Evolutionary conservation across 306 rosid species (phyloP).

Genomic region (Argentina anserina): DNA sequence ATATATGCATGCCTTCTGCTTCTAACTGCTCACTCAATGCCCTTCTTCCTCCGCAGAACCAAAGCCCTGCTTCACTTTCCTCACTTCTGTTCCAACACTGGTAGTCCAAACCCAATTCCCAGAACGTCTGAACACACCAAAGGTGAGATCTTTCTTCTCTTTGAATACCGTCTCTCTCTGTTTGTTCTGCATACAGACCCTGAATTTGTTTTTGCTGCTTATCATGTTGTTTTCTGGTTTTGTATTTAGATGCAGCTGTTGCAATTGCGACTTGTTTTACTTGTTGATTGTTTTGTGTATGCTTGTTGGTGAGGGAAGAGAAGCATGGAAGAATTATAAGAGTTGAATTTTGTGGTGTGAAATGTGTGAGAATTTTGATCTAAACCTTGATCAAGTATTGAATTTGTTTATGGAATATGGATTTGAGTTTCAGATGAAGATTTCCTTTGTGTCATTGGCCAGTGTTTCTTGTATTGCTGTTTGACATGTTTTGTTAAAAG

Average conservation of each 20-base stretch:
- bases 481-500: background rate
- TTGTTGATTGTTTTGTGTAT: background rate
- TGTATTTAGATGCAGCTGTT: background rate
- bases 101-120: conserved; percentile 7
- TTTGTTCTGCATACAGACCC: background rate
- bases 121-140: conserved; percentile 1
- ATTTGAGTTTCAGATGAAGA: background rate
- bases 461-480: background rate
- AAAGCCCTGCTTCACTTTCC: conserved; percentile 5
- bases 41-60: conserved; percentile 2
- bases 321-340: background rate
- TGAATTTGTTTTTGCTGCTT: background rate
- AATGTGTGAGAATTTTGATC: background rate
- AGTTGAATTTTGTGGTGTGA: background rate
- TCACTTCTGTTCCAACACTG: background rate
- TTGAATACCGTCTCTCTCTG: background rate
- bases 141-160: background rate
- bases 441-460: background rate
- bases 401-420: conserved; percentile 2
- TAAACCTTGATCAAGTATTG: background rate
- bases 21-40: background rate
- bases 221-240: background rate
- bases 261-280: background rate
- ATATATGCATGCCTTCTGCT: conserved; percentile 9
- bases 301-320: background rate